A percentile compares a stretch with the other conserved stretches of the same genome.
These are phyloP conservation scores for Colletotrichum salicis DNA, from an alignment of 2,329 filamentous ascomycete genomes.

Conservation along the genomic window DNA sequence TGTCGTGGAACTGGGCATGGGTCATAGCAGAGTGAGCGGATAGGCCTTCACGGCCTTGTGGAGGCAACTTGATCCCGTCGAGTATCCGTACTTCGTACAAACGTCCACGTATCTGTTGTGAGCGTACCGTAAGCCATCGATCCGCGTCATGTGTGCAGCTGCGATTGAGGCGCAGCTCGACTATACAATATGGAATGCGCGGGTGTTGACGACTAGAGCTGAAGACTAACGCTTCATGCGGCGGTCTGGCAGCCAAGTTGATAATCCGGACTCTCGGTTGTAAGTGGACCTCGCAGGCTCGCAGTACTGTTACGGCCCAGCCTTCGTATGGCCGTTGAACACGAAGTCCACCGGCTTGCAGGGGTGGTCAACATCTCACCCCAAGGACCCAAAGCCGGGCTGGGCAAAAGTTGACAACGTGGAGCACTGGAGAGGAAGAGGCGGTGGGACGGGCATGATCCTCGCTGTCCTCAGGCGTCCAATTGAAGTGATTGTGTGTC, in stretches of 20 bases:
- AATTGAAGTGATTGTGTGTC: constrained; percentile 8
- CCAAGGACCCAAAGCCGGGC: not conserved
- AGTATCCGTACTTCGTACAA: not conserved
- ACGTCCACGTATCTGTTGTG: constrained; percentile 18
- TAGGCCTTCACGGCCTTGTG: not conserved
- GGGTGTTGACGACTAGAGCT: constrained; percentile 14
- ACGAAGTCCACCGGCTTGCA: constrained; percentile 27
- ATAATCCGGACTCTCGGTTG: constrained; percentile 27
- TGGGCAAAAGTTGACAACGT: not conserved
- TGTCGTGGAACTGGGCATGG: constrained; percentile 14
- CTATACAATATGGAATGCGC: constrained; percentile 26
- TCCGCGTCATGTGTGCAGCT: constrained; percentile 31
- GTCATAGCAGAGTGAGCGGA: not conserved
- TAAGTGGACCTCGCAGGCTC: constrained; percentile 19
- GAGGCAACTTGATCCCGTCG: not conserved
- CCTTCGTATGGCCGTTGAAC: constrained; percentile 34
- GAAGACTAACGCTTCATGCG: constrained; percentile 14
- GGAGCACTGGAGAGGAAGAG: constrained; percentile 10
- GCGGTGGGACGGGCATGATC: constrained; percentile 31
- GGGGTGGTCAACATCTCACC: constrained; percentile 12
- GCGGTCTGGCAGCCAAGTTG: constrained; percentile 22
- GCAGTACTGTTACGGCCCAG: constrained; percentile 17
- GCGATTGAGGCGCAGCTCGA: constrained; percentile 27
- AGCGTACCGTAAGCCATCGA: constrained; percentile 4
- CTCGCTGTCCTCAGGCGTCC: constrained; percentile 1